These are phyloP conservation scores for Venustampulla echinocandica DNA, from an alignment of 495 filamentous ascomycete genomes.

Conservation along the genomic window DNA sequence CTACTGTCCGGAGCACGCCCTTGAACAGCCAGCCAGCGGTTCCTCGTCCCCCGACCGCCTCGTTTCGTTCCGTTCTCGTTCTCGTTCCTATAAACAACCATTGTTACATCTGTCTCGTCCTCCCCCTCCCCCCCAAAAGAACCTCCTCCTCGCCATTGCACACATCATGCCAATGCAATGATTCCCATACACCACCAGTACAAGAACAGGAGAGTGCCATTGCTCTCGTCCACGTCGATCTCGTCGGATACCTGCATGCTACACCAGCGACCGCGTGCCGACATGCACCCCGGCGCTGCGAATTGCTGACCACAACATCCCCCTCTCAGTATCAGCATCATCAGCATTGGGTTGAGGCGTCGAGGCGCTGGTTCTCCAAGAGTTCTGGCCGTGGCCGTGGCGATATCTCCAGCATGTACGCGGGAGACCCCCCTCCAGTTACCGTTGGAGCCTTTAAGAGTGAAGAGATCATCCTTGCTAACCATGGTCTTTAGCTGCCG, in stretches of 20 bases:
- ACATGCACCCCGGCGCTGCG: not conserved
- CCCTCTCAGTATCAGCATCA: too few species aligned
- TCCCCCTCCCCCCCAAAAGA: too few species aligned
- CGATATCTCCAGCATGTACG: slow-evolving; percentile 3
- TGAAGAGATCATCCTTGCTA: slow-evolving; percentile 11
- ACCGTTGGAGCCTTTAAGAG: not conserved
- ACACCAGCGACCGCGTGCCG: slow-evolving; percentile 7
- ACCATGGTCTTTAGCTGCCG: slow-evolving; percentile 1
- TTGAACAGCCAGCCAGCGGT: too few species aligned
- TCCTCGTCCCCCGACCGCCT: too few species aligned
- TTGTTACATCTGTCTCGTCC: too few species aligned
- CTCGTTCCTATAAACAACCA: too few species aligned
- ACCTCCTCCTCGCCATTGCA: not conserved
- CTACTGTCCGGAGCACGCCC: too few species aligned
- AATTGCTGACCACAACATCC: slow-evolving; percentile 7
- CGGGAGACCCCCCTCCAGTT: not conserved
- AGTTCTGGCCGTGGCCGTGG: not conserved
- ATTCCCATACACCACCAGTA: slow-evolving; percentile 12
- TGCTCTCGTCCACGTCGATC: slow-evolving; percentile 5
- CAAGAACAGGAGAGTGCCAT: slow-evolving; percentile 15
- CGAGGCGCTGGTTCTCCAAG: too few species aligned
- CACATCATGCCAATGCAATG: slow-evolving; percentile 16
- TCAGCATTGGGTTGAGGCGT: too few species aligned
- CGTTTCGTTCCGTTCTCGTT: too few species aligned
- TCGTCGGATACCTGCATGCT: slow-evolving; percentile 12